These are phyloP conservation scores for Choiromyces venosus DNA, from an alignment of 495 filamentous ascomycete species.

Conservation along the genomic window DNA sequence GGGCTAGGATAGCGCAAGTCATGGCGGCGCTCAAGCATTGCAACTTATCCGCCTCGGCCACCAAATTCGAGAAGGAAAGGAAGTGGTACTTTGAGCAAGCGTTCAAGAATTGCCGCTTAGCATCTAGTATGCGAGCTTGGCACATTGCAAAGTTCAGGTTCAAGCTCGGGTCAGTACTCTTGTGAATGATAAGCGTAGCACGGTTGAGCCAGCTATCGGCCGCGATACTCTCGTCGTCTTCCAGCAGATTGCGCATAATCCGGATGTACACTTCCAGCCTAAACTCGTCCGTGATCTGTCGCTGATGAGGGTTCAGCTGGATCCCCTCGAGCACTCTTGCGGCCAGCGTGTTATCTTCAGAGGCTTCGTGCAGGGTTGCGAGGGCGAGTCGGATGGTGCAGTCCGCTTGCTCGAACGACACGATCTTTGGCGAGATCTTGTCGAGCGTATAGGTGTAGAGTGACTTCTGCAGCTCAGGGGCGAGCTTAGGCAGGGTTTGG, in stretches of 20 bases:
- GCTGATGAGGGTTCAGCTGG: constrained; percentile 79
- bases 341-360: constrained; percentile 73
- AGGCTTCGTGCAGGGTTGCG: constrained; percentile 72
- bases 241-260: constrained; percentile 89
- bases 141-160: constrained; percentile 81
- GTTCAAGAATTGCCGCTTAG: constrained; percentile 83
- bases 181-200: constrained; percentile 83
- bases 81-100: constrained; percentile 81
- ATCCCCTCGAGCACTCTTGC: constrained; percentile 76
- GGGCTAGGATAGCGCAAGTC: constrained; percentile 87
- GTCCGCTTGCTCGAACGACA: constrained; percentile 81
- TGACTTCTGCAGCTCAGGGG: constrained; percentile 56
- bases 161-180: constrained; percentile 62
- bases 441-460: constrained; percentile 64
- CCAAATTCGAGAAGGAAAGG: constrained; percentile 64
- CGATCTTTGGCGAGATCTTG: constrained; percentile 58
- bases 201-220: constrained; percentile 87
- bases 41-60: constrained; percentile 79
- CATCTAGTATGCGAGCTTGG: constrained; percentile 87
- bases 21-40: constrained; percentile 84
- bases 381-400: constrained; percentile 70
- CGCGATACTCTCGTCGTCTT: constrained; percentile 81
- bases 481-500: constrained; percentile 49
- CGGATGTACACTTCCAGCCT: constrained; percentile 82
- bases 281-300: constrained; percentile 68